These are phyloP conservation scores for Tulasnella sp. DNA, from an alignment of 768 basidiomycete genomes.

Conservation along the genomic window DNA sequence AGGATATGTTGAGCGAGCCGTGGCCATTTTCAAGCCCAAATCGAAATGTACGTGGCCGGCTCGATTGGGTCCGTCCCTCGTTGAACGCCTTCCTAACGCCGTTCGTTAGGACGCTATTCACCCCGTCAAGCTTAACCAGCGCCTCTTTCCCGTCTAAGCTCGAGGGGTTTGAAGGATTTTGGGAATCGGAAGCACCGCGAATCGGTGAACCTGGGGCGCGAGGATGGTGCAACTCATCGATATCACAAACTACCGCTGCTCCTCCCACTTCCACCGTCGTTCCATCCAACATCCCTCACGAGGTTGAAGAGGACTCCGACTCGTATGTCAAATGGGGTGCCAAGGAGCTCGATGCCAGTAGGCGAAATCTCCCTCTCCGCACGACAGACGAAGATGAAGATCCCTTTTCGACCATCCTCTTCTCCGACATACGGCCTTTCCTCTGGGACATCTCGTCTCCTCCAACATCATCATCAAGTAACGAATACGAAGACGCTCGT, in stretches of 20 bases:
- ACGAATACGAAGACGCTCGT: constrained; percentile 37
- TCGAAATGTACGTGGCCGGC: background rate
- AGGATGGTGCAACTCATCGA: constrained; percentile 43
- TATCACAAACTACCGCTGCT: background rate
- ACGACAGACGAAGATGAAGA: constrained; percentile 46
- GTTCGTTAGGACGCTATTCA: constrained; percentile 41
- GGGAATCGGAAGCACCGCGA: constrained; percentile 76
- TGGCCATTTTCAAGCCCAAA: constrained; percentile 47
- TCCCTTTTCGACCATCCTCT: constrained; percentile 61
- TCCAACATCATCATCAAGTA: constrained; percentile 17
- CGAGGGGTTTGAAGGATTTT: constrained; percentile 61
- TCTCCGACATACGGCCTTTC: constrained; percentile 55
- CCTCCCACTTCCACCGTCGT: background rate
- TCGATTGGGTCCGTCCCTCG: no score
- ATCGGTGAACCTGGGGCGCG: constrained; percentile 51
- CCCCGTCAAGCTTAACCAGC: constrained; percentile 36
- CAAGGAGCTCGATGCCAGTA: constrained; percentile 42
- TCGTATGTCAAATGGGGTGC: background rate
- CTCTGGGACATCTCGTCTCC: constrained; percentile 29
- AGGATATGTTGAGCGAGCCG: constrained; percentile 67
- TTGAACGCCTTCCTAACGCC: background rate
- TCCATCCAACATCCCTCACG: background rate
- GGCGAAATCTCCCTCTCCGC: constrained; percentile 38
- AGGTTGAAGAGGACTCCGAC: background rate
- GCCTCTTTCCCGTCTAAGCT: constrained; percentile 39